These are phyloP conservation scores for Lactifluus volemus DNA, from an alignment of 768 basidiomycete genomes.

Conservation along the genomic window DNA sequence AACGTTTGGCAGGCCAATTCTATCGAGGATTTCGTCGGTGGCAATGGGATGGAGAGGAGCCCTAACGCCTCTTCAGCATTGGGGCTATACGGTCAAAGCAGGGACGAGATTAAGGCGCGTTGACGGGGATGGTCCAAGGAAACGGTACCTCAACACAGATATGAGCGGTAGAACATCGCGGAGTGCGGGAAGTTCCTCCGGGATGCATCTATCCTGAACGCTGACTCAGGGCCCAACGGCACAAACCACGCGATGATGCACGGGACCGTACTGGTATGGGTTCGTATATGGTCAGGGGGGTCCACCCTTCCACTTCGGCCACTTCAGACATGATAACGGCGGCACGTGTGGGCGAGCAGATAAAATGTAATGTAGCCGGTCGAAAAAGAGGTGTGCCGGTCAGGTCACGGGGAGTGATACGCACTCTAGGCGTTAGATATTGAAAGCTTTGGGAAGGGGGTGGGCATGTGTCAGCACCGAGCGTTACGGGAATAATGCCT, in stretches of 20 bases:
- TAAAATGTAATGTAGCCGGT: slow-evolving; percentile 63
- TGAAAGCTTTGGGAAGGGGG: slow-evolving; percentile 47
- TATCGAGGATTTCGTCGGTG: slow-evolving; percentile 43
- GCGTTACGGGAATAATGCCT: slow-evolving; percentile 5
- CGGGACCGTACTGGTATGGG: slow-evolving; percentile 63
- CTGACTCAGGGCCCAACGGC: slow-evolving; percentile 6
- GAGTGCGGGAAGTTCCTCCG: slow-evolving; percentile 68
- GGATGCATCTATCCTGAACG: slow-evolving; percentile 65
- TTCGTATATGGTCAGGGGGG: slow-evolving; percentile 67
- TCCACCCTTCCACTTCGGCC: slow-evolving; percentile 44
- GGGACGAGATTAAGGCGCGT: not conserved
- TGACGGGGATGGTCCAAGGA: not conserved
- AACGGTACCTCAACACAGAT: slow-evolving; percentile 54
- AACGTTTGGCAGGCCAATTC: slow-evolving; percentile 61
- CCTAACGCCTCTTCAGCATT: slow-evolving; percentile 79
- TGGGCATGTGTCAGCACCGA: not conserved
- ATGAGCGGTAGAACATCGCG: slow-evolving; percentile 48
- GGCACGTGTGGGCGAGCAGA: slow-evolving; percentile 75
- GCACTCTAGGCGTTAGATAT: slow-evolving; percentile 65
- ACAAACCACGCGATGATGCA: not conserved
- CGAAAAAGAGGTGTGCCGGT: slow-evolving; percentile 40
- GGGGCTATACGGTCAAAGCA: slow-evolving; percentile 35
- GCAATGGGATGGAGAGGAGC: slow-evolving; percentile 46
- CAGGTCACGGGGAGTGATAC: slow-evolving; percentile 65
- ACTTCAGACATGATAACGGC: slow-evolving; percentile 58